A percentile compares a stretch with the other conserved stretches of the same genome.
These are phyloP conservation scores for Malus hybrid DNA, from an alignment of 331 rosid species.

Conservation along the genomic window DNA sequence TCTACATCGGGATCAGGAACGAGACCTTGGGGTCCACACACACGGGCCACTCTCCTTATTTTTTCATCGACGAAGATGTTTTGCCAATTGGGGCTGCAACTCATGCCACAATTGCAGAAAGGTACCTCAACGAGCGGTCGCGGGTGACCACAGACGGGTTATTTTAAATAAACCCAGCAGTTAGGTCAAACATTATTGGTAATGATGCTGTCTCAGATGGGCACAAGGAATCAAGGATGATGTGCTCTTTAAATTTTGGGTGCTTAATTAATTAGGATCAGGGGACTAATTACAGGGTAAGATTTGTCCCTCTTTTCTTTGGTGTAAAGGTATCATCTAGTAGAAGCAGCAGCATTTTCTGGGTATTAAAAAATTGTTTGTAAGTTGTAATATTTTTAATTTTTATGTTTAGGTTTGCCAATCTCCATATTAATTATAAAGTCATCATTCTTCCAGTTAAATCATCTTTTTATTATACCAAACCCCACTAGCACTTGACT, in stretches of 20 bases:
- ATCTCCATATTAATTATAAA: not conserved
- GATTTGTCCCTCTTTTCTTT: not conserved
- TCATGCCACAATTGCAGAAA: constrained; percentile 88
- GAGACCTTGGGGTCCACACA: constrained; percentile 87
- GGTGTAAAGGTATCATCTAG: not conserved
- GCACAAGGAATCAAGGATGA: not conserved
- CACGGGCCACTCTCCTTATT: constrained; percentile 91
- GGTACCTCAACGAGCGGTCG: constrained; percentile 61
- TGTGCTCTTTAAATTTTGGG: too few relatives aligned
- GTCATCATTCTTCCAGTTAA: too few relatives aligned
- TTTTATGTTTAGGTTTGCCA: not conserved
- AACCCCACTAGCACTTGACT: not conserved
- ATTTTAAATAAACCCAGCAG: not conserved
- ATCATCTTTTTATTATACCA: not conserved
- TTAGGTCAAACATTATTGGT: not conserved
- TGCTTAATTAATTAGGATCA: too few relatives aligned
- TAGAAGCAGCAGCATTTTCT: not conserved
- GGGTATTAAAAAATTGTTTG: not conserved
- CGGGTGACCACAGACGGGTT: constrained; percentile 2
- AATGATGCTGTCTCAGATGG: not conserved
- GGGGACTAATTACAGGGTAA: not conserved
- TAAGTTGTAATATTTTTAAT: not conserved
- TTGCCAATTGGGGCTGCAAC: constrained; percentile 78
- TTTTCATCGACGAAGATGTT: constrained; percentile 85
- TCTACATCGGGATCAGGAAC: constrained; percentile 75